phyloP scores from a whole-genome alignment of 2,329 filamentous ascomycete genomes.

The Calonectria montana region DNA sequence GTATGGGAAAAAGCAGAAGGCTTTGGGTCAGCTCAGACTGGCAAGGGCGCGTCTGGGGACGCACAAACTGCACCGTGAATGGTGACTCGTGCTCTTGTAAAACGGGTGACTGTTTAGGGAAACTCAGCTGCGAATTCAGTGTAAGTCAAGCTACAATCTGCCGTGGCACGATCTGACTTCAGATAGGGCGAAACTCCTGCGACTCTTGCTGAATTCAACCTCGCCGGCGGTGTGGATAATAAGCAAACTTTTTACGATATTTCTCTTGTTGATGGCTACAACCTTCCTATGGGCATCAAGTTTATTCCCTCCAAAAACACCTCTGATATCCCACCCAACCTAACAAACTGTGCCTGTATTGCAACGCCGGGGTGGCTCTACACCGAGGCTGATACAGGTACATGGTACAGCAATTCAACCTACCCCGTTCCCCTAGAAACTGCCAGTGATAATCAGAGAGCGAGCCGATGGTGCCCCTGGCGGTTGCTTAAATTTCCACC shows the following conservation, averaged over 20 bases:
- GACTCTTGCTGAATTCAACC: constrained; percentile 84
- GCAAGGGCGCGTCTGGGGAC: constrained; percentile 85
- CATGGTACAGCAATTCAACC: constrained; percentile 71
- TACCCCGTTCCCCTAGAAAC: constrained; percentile 77
- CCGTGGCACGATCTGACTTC: constrained; percentile 13
- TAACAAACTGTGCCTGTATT: constrained; percentile 82
- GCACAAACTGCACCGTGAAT: constrained; percentile 85
- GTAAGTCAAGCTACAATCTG: constrained; percentile 58
- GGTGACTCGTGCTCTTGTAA: constrained; percentile 74
- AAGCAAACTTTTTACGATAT: constrained; percentile 85
- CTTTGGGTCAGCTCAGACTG: constrained; percentile 78
- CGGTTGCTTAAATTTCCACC: constrained; percentile 77
- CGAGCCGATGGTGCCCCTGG: constrained; percentile 84
- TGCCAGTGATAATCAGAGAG: constrained; percentile 64
- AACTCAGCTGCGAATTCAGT: constrained; percentile 75
- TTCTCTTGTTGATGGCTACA: constrained; percentile 87
- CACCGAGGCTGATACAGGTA: constrained; percentile 63
- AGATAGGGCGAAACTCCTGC: constrained; percentile 77
- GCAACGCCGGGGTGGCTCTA: constrained; percentile 74
- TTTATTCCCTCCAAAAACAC: constrained; percentile 71
- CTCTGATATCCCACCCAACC: constrained; percentile 77
- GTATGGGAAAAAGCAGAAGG: constrained; percentile 65
- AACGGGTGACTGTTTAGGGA: constrained; percentile 81
- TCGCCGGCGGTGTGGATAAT: constrained; percentile 71
- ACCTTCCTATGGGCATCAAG: constrained; percentile 75